phyloP scores from a whole-genome alignment of 331 rosid genomes.

The Spiraea crenata region DNA sequence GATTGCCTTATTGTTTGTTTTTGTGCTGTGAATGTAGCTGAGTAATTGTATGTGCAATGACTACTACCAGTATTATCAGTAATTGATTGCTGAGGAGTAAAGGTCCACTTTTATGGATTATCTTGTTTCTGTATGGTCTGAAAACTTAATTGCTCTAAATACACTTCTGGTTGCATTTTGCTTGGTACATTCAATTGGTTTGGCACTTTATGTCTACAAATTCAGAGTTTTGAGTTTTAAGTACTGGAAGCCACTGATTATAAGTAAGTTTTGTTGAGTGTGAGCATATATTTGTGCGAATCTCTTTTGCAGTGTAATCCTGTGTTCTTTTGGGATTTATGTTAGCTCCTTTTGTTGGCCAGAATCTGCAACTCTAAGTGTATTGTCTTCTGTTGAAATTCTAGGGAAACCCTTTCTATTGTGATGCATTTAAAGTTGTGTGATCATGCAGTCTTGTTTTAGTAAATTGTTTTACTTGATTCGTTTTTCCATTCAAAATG shows the following conservation, averaged over 20 bases:
- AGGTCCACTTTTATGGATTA: background rate
- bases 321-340: background rate
- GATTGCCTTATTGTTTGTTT: background rate
- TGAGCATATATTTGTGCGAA: background rate
- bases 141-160: background rate
- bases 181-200: background rate
- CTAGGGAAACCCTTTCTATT: background rate
- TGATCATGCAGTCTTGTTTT: background rate
- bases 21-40: background rate
- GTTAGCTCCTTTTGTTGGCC: background rate
- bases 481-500: background rate
- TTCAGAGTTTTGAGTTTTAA: background rate
- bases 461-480: background rate
- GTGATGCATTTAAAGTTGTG: background rate
- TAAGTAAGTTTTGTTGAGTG: background rate
- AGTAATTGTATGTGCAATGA: background rate
- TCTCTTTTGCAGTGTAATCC: background rate
- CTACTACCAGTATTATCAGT: background rate
- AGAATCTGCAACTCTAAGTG: background rate
- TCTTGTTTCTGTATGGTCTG: background rate
- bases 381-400: constrained; percentile 1
- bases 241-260: background rate
- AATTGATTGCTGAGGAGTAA: background rate
- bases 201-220: too few relatives aligned
- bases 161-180: background rate